These are phyloP conservation scores for Aplosporella prunicola DNA, from an alignment of 2,329 filamentous ascomycete genomes.

Conservation along the genomic window DNA sequence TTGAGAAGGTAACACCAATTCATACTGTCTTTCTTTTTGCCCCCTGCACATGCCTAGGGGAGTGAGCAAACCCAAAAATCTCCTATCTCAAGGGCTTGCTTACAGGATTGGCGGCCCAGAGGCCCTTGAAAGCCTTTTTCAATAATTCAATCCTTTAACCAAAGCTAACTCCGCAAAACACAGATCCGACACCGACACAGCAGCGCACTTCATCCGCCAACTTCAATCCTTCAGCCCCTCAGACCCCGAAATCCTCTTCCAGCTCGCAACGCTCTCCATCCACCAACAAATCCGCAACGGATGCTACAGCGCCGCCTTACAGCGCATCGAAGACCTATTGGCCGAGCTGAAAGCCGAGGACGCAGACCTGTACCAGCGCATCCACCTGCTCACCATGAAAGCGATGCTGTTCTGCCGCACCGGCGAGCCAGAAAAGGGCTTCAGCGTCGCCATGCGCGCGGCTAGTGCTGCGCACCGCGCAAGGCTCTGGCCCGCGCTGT, in stretches of 20 bases:
- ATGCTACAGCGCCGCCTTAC: conserved; percentile 45
- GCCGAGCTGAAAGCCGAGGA: conserved; percentile 43
- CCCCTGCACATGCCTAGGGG: no score
- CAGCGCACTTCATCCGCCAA: conserved; percentile 48
- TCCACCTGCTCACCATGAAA: conserved; percentile 65
- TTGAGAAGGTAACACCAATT: conserved; percentile 42
- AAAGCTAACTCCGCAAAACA: no score
- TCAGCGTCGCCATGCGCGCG: conserved; percentile 67
- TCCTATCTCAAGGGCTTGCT: no score
- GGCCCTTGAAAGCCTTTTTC: no score
- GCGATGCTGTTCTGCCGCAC: conserved; percentile 58
- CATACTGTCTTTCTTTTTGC: no score
- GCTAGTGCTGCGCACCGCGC: conserved; percentile 64
- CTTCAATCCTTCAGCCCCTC: conserved; percentile 43
- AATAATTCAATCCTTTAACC: no score
- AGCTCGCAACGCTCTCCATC: conserved; percentile 51
- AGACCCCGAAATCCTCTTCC: conserved; percentile 51
- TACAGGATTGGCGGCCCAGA: no score
- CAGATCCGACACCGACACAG: conserved; percentile 48
- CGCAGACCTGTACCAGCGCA: conserved; percentile 56
- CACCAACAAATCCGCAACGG: conserved; percentile 48
- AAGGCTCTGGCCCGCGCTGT: conserved; percentile 58
- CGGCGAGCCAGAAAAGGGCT: conserved; percentile 62
- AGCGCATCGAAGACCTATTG: conserved; percentile 44
- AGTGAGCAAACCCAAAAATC: no score